A percentile compares a stretch with the other conserved stretches of the same genome.
Conservation (phyloP, 176 grass and related monocot species). For the Raddia distichophylla region DNA sequence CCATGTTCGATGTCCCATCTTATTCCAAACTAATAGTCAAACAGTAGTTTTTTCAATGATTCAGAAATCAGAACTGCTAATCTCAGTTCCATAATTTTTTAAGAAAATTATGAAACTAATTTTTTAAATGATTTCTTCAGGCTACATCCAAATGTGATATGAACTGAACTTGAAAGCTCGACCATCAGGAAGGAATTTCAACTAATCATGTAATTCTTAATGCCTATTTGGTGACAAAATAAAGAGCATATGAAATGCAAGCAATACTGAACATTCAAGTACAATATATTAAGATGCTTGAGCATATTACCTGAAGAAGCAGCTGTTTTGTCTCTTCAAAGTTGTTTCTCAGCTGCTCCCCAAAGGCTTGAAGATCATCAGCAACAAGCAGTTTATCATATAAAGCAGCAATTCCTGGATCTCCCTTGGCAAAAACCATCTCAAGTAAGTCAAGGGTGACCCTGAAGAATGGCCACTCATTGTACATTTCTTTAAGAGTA, state of each 20-base stretch:
- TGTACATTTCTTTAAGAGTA: conserved; percentile 91
- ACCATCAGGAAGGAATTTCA: not conserved
- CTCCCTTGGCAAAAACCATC: conserved; percentile 99
- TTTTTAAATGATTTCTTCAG: not conserved
- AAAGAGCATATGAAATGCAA: conserved; percentile 1
- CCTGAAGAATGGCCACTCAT: conserved; percentile 99
- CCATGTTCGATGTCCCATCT: not conserved
- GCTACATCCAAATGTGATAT: not conserved
- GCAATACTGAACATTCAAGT: conserved; percentile 19
- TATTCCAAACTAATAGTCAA: not conserved
- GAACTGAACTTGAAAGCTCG: not conserved
- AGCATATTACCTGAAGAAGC: conserved; percentile 80
- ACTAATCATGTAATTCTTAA: not conserved
- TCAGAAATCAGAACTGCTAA: not conserved
- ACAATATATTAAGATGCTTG: not conserved
- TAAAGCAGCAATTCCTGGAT: conserved; percentile 87
- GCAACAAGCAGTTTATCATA: conserved; percentile 94
- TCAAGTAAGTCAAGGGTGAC: conserved; percentile 97
- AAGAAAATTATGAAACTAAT: conserved; percentile 8
- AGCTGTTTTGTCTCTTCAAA: conserved; percentile 89
- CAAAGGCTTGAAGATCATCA: conserved; percentile 72
- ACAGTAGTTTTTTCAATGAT: conserved; percentile 4
- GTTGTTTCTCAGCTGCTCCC: conserved; percentile 76
- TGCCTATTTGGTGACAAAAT: not conserved
- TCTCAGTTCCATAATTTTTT: not conserved